Conservation (phyloP, 1,284 basidiomycete genomes). For the Pyrrhoderma noxium region DNA sequence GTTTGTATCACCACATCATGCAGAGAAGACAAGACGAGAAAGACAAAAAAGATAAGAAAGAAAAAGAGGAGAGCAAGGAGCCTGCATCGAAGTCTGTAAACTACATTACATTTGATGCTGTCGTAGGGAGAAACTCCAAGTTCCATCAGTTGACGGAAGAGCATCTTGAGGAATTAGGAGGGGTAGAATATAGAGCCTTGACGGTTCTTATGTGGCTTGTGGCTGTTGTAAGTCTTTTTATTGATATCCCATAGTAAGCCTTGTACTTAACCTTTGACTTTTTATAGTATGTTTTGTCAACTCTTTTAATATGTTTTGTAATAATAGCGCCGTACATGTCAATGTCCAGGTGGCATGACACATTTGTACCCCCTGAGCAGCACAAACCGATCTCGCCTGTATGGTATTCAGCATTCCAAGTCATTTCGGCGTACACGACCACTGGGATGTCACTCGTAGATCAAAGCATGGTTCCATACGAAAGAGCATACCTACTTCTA, state of each 20-base stretch:
- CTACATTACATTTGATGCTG: constrained; percentile 82
- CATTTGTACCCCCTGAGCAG: constrained; percentile 51
- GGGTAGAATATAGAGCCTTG: constrained; percentile 90
- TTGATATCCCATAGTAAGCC: constrained; percentile 20
- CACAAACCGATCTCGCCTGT: constrained; percentile 46
- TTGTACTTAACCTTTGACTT: constrained; percentile 19
- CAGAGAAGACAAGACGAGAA: constrained; percentile 60
- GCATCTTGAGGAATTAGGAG: constrained; percentile 87
- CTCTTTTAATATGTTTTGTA: constrained; percentile 61
- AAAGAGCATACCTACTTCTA: constrained; percentile 78
- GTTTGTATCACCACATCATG: constrained; percentile 48
- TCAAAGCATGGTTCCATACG: constrained; percentile 83
- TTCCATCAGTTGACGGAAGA: constrained; percentile 77
- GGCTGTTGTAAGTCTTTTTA: constrained; percentile 37
- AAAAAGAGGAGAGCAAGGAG: constrained; percentile 19
- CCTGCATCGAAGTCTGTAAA: constrained; percentile 51
- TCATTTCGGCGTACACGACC: constrained; percentile 85
- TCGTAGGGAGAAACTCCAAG: constrained; percentile 83
- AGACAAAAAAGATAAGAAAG: constrained; percentile 4
- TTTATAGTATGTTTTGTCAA: constrained; percentile 62
- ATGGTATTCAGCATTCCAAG: constrained; percentile 85
- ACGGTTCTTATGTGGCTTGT: constrained; percentile 76
- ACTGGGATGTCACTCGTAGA: constrained; percentile 88
- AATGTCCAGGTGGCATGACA: constrained; percentile 39
- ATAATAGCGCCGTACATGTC: constrained; percentile 77